phyloP scores from a whole-genome alignment of 768 basidiomycete genomes.

The Agrocybe praecox region DNA sequence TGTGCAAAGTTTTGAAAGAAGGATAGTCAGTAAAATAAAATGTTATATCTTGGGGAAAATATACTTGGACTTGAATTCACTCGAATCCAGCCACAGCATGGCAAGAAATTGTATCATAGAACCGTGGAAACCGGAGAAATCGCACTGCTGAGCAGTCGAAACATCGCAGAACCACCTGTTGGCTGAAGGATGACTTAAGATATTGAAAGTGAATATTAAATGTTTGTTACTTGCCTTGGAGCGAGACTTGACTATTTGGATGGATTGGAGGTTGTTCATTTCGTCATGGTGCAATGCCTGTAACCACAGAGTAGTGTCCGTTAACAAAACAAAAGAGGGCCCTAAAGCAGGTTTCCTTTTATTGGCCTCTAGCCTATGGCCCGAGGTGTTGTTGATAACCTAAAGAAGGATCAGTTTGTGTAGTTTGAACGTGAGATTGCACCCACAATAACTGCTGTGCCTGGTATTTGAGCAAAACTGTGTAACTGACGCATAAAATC shows the following conservation, averaged over 20 bases:
- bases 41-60: too few relatives aligned
- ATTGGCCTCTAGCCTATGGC: constrained; percentile 16
- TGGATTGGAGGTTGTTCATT: constrained; percentile 1
- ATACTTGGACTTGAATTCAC: too few relatives aligned
- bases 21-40: too few relatives aligned
- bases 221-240: constrained; percentile 17
- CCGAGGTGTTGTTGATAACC: constrained; percentile 65
- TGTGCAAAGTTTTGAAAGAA: too few relatives aligned
- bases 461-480: constrained; percentile 42
- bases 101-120: too few relatives aligned
- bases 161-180: constrained; percentile 1
- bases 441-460: constrained; percentile 58
- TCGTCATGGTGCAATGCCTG: constrained; percentile 23
- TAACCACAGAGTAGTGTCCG: constrained; percentile 78
- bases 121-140: not conserved
- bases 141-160: constrained; percentile 13
- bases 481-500: constrained; percentile 70
- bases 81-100: too few relatives aligned
- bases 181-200: constrained; percentile 8
- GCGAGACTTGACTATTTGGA: constrained; percentile 21
- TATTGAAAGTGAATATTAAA: not conserved
- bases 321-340: constrained; percentile 71
- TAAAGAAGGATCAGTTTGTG: constrained; percentile 24
- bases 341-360: constrained; percentile 73
- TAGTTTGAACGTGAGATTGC: not conserved